Evolutionary conservation across 1,284 basidiomycete species (phyloP), one percentile per base, ranked within the genome.

Genomic region (Ustilago xerochloae): DNA sequence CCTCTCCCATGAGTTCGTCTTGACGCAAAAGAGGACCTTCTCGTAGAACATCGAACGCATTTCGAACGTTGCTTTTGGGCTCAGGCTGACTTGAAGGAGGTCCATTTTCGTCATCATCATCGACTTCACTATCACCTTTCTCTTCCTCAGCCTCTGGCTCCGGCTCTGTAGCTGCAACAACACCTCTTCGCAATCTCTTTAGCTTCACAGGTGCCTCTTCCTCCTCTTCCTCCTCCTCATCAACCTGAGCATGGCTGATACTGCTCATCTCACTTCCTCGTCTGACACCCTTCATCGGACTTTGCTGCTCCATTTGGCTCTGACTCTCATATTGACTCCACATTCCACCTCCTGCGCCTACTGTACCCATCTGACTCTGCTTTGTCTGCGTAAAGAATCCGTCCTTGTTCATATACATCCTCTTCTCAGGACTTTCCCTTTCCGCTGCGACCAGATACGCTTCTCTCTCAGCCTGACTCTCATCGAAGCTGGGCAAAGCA

Each of bases 361-460:
- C 7, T 49, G 15, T 4, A 29, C 28, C 36, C 45, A 58, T 60
- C 56, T 64, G 48, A 30, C 68, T 56, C 13, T 78, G 81, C 63
- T 76, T 80, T 30, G 81, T 82, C 63, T 82, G 81, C 1, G 81
- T 82, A 36, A 80, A 81, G 53, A 81, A 82, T 7, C 81, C 81
- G 13, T 81, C 78, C 20, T 65, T 56, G 43, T 82, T 82, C 60
- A 82, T 63, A 57, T 82, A 82, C 66, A 79, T 64, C 58, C 73
- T 68, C 35, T 69, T 67, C 2, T 59, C 67, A 35, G 67, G 24
- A 28, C 39, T 20, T 24, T 29, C 20, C 18, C 22, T 15, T 33
- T 46, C n/a, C n/a, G 16, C 60, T 50, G 16, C 50, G 49, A 43
- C 69, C 59, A 16, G 63, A 18, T 67, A 70, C 6, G 64, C 73